Percentiles rank a stretch among this genome's conserved stretches.
These are phyloP conservation scores for Passiflora organensis DNA, from an alignment of 345 rosid species.

Conservation along the genomic window DNA sequence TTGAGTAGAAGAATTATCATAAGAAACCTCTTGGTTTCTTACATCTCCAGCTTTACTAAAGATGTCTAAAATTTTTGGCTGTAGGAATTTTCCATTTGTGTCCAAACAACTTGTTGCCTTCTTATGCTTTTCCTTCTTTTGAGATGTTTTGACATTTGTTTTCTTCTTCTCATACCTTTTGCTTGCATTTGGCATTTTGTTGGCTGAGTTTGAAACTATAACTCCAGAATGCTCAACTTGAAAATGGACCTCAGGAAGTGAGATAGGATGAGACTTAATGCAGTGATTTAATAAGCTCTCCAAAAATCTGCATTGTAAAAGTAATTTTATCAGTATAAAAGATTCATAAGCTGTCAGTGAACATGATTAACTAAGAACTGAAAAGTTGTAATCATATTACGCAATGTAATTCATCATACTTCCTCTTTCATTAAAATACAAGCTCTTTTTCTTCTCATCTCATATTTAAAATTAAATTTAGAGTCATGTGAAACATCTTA, in stretches of 20 bases:
- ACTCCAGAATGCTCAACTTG: slow-evolving; percentile 40
- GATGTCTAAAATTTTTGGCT: slow-evolving; percentile 57
- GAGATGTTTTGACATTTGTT: slow-evolving; percentile 27
- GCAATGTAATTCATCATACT: too few species aligned
- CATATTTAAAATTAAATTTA: too few species aligned
- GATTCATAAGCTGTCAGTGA: neutral
- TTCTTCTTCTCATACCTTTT: slow-evolving; percentile 40
- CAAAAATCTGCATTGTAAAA: slow-evolving; percentile 49
- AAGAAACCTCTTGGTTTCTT: slow-evolving; percentile 45
- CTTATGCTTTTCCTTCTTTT: slow-evolving; percentile 37
- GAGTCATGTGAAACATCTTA: too few species aligned
- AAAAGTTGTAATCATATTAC: too few species aligned
- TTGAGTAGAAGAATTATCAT: slow-evolving; percentile 33
- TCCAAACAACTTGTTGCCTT: slow-evolving; percentile 33
- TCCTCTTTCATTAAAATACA: too few species aligned
- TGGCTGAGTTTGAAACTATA: slow-evolving; percentile 28
- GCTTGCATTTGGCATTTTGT: slow-evolving; percentile 24
- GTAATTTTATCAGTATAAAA: slow-evolving; percentile 22
- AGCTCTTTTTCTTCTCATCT: too few species aligned
- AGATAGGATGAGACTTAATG: slow-evolving; percentile 45
- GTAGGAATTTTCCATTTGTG: slow-evolving; percentile 38
- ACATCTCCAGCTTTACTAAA: slow-evolving; percentile 45
- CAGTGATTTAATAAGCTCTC: slow-evolving; percentile 64
- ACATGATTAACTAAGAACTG: too few species aligned
- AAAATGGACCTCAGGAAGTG: slow-evolving; percentile 62